Conservation (phyloP, 164 flowering plant genomes). For the Vitis cinerea region DNA sequence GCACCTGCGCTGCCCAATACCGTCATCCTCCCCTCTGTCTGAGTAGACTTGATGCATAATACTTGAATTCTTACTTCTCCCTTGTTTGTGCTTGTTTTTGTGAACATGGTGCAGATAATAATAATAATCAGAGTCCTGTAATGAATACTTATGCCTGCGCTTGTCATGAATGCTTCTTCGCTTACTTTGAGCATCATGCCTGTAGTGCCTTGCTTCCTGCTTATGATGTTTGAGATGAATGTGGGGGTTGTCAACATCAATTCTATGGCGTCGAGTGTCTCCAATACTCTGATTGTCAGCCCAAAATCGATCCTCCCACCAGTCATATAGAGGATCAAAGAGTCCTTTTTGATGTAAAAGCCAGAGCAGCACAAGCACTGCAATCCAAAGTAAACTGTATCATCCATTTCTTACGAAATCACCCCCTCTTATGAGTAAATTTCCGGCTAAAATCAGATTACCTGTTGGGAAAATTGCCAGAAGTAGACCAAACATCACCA, state of each 20-base stretch:
- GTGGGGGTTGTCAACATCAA: conserved; percentile 18
- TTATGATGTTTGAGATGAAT: conserved; percentile 34
- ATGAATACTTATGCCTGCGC: conserved; percentile 32
- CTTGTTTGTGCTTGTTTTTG: conserved; percentile 54
- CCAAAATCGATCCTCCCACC: conserved; percentile 76
- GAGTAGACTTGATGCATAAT: conserved; percentile 13
- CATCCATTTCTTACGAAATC: neutral
- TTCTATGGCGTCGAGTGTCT: conserved; percentile 19
- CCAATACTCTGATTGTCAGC: conserved; percentile 14
- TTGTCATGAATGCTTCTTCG: conserved; percentile 25
- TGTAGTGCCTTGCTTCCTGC: conserved; percentile 32
- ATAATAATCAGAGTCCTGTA: conserved; percentile 30
- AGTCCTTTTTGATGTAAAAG: conserved; percentile 85
- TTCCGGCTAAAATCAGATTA: conserved; percentile 16
- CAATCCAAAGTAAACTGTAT: conserved; percentile 12
- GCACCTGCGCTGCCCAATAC: conserved; percentile 25
- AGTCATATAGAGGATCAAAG: conserved; percentile 84
- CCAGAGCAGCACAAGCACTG: conserved; percentile 81
- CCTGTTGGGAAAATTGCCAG: conserved; percentile 82
- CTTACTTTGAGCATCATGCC: conserved; percentile 28
- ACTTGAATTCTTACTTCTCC: conserved; percentile 26
- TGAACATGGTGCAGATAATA: conserved; percentile 57
- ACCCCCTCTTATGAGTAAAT: neutral
- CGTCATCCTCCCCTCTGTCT: conserved; percentile 23
- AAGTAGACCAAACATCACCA: conserved; percentile 65